Percentiles rank a stretch among this genome's conserved stretches.
phyloP scores from a whole-genome alignment of 345 rosid genomes.

The Chamaenerion angustifolium region DNA sequence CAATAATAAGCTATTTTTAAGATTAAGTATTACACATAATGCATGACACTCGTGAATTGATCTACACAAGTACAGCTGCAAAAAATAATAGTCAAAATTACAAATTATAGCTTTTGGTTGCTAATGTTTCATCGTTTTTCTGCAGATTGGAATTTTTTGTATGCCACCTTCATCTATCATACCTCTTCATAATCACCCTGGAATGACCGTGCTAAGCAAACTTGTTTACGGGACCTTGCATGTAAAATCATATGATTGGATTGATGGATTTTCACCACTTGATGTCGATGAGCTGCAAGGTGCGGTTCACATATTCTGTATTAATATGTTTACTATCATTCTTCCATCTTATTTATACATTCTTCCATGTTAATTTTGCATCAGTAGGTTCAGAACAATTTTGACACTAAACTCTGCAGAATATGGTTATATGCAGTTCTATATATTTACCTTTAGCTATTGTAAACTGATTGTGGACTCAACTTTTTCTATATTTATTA shows the following conservation, averaged over 20 bases:
- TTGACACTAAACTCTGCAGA: no score
- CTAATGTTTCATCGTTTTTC: constrained; percentile 3
- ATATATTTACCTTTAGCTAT: no score
- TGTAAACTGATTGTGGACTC: no score
- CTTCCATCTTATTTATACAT: background rate
- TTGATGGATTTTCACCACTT: constrained; percentile 33
- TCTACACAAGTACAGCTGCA: no score
- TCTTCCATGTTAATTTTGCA: no score
- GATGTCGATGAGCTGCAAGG: constrained; percentile 66
- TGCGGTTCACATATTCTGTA: constrained; percentile 12
- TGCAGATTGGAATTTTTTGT: constrained; percentile 90
- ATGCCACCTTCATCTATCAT: constrained; percentile 84
- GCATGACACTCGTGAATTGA: background rate
- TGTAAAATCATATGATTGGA: constrained; percentile 82
- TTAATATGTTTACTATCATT: background rate
- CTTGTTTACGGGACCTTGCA: constrained; percentile 74
- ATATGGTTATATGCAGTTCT: no score
- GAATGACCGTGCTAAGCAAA: constrained; percentile 92
- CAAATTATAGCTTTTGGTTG: background rate
- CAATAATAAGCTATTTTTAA: background rate
- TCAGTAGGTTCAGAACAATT: no score
- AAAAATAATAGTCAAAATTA: no score
- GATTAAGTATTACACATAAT: background rate
- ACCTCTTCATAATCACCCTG: constrained; percentile 95
- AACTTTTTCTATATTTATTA: no score